Evolutionary conservation across 2,329 filamentous ascomycete species (phyloP).

Genomic region (Onygenales sp.): DNA sequence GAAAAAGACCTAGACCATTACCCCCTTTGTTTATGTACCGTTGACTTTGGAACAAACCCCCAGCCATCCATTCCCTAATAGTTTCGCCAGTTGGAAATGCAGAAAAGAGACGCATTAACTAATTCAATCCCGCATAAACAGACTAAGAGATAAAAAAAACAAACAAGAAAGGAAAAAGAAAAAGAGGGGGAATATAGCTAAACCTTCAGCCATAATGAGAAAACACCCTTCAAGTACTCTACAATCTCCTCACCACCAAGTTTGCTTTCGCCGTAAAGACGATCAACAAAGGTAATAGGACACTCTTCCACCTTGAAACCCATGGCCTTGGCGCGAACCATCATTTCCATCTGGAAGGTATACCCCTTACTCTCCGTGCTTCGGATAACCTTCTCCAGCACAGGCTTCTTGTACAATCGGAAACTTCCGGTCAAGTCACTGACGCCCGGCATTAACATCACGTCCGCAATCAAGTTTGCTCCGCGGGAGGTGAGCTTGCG

Average conservation of each 20-base stretch:
- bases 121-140: background rate
- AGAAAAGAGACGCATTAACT: background rate
- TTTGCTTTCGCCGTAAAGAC: slow-evolving; percentile 91
- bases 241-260: slow-evolving; percentile 92
- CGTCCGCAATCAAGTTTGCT: slow-evolving; percentile 88
- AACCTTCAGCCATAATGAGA: slow-evolving; percentile 69
- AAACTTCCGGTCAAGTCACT: slow-evolving; percentile 95
- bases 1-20: background rate
- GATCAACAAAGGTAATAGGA: slow-evolving; percentile 91
- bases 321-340: slow-evolving; percentile 94
- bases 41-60: background rate
- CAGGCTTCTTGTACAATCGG: slow-evolving; percentile 82
- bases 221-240: slow-evolving; percentile 82
- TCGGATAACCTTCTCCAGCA: slow-evolving; percentile 80
- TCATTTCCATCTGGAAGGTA: slow-evolving; percentile 99
- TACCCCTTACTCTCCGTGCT: slow-evolving; percentile 95
- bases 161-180: slow-evolving; percentile 5
- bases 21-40: background rate
- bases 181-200: slow-evolving; percentile 22
- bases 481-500: slow-evolving; percentile 65
- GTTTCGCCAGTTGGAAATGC: background rate
- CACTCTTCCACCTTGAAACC: slow-evolving; percentile 90
- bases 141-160: slow-evolving; percentile 6
- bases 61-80: background rate
- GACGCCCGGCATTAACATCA: slow-evolving; percentile 82